Evolutionary conservation across 2,329 filamentous ascomycete genomes (phyloP).

Genomic region (Moelleriella libera): DNA sequence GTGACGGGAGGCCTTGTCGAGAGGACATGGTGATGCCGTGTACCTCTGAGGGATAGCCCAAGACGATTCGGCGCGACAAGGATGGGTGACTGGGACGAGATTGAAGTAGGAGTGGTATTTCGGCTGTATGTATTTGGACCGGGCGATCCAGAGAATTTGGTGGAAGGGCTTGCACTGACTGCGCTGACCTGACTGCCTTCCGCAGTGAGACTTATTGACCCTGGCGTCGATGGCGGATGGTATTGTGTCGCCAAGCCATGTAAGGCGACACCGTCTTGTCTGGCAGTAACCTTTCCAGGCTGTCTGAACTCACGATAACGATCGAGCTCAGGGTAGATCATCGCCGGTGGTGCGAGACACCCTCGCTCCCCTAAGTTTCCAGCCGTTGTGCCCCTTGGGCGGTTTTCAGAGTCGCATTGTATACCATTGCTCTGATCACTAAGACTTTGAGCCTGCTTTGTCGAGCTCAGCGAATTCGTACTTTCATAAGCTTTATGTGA

Average conservation of each 20-base stretch:
- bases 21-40: conserved; percentile 39
- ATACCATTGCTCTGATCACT: too few species aligned
- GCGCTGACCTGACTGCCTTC: conserved; percentile 41
- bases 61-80: conserved; percentile 34
- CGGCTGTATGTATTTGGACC: conserved; percentile 58
- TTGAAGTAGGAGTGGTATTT: conserved; percentile 66
- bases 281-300: conserved; percentile 18
- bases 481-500: too few species aligned
- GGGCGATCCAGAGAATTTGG: conserved; percentile 59
- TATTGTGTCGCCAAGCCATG: conserved; percentile 49
- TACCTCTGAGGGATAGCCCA: conserved; percentile 23
- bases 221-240: conserved; percentile 50
- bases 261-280: conserved; percentile 28
- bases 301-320: conserved; percentile 38
- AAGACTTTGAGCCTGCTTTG: too few species aligned
- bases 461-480: too few species aligned
- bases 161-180: conserved; percentile 59
- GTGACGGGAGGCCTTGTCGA: conserved; percentile 46
- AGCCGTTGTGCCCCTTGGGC: conserved; percentile 16
- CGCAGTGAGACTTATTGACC: conserved; percentile 38
- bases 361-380: conserved; percentile 27
- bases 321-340: conserved; percentile 46
- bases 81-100: conserved; percentile 60
- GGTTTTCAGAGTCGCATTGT: neutral
- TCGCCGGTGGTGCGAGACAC: conserved; percentile 23